These are phyloP conservation scores for Aciculoconidium aculeatum DNA, from an alignment of 805 yeast species.

Conservation along the genomic window DNA sequence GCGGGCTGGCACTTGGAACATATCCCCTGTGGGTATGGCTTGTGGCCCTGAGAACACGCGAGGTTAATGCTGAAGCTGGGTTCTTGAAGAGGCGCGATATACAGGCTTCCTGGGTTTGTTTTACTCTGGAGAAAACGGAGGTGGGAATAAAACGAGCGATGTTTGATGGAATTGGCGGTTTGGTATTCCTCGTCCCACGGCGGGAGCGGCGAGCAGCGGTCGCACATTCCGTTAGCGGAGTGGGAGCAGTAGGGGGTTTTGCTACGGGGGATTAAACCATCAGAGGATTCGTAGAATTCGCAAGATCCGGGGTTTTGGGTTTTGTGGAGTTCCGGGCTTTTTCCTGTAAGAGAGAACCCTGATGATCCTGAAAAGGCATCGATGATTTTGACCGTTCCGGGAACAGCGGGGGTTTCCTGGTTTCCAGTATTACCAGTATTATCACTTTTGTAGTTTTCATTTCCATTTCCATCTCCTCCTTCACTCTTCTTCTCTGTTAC, in stretches of 20 bases:
- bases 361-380: too few relatives aligned
- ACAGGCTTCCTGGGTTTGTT: constrained; percentile 57
- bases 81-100: constrained; percentile 73
- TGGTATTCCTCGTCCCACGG: constrained; percentile 87
- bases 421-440: too few relatives aligned
- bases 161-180: constrained; percentile 74
- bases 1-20: constrained; percentile 97
- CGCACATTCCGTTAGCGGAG: constrained; percentile 95
- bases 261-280: constrained; percentile 68
- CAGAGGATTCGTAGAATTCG: too few relatives aligned
- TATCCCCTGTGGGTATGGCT: constrained; percentile 91
- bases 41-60: constrained; percentile 73
- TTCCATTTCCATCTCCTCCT: too few relatives aligned
- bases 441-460: too few relatives aligned
- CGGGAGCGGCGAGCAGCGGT: constrained; percentile 90
- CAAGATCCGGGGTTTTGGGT: too few relatives aligned
- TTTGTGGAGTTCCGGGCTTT: too few relatives aligned
- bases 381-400: too few relatives aligned
- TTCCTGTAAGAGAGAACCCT: too few relatives aligned
- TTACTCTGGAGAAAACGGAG: constrained; percentile 62
- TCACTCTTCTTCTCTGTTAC: too few relatives aligned
- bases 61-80: constrained; percentile 61
- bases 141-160: constrained; percentile 80
- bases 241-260: constrained; percentile 71
- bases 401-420: too few relatives aligned